Evolutionary conservation across 164 flowering plant genomes (phyloP), one percentile per base, ranked within the genome.

Genomic region (Piper betle): DNA sequence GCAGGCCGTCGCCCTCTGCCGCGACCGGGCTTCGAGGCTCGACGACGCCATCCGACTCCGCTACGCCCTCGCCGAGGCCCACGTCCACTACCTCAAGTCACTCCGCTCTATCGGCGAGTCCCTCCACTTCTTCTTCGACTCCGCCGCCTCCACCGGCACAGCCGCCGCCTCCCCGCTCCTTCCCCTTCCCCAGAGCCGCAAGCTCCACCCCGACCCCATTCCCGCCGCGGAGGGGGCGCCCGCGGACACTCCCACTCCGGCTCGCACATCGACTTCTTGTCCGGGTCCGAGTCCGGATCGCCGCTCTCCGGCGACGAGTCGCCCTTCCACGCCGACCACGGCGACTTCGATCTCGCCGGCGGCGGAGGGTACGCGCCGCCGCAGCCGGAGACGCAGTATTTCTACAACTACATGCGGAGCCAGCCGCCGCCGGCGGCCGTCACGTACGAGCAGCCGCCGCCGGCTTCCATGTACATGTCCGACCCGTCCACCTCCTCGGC

Each of bases 381-480:
- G 50, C 7, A 46, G 12, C 50, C 10, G 50, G 50, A 46, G 50
- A 46, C 17, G 56, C 72, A 41, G 65, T 58, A 52, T 37, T 78
- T 72, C 75, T 76, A 80, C 78, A 84, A 81, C 69, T 92, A 68
- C 61, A 89, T 87, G 95, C 83, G 68, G 72, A 84, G 75, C 17
- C 79, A 75, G 54, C 60, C 77, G 33, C 70, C 83, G 10, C 46
- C 60, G n/a, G 20, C 67, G 3, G 75, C 95, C 2, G 79, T 90
- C 11, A 68, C 80, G 25, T 82, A 83, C 62, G 73, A 86, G 76
- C 91, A 83, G 57, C 74, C 76, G 60, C 98, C 90, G 5, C 59
- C 73, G 63, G 72, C 63, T 52, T 69, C 86, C 0, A 84, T 81
- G 54, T 81, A 71, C 40, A 75, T 79, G 33, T 70, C 73, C 5